These are phyloP conservation scores for Chaetothyriales sp. DNA, from an alignment of 2,329 filamentous ascomycete species.

Conservation along the genomic window DNA sequence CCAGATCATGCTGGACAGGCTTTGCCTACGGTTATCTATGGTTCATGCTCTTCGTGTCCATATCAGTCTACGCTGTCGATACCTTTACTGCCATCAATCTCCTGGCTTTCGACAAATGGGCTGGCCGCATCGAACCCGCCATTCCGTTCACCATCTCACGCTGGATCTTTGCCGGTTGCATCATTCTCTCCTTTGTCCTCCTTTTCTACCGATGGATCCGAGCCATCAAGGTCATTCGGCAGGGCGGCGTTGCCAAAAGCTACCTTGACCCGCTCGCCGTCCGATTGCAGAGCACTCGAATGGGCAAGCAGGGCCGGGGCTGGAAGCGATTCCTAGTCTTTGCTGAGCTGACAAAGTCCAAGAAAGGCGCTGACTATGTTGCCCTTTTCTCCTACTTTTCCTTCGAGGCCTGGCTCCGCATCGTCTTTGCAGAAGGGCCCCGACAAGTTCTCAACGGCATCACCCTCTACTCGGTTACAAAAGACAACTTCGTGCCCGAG, in stretches of 20 bases:
- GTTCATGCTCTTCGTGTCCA: conserved; percentile 60
- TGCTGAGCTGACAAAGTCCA: conserved; percentile 75
- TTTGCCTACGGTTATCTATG: conserved; percentile 77
- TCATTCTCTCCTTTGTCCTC: conserved; percentile 77
- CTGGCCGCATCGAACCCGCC: conserved; percentile 62
- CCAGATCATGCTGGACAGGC: conserved; percentile 57
- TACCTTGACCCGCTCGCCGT: conserved; percentile 82
- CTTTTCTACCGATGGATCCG: conserved; percentile 65
- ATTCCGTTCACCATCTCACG: conserved; percentile 67
- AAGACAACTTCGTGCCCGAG: conserved; percentile 53
- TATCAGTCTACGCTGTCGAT: conserved; percentile 78
- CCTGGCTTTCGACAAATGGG: conserved; percentile 78
- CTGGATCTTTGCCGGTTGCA: conserved; percentile 90
- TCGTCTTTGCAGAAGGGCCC: conserved; percentile 80
- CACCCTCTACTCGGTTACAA: conserved; percentile 72
- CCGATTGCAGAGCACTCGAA: conserved; percentile 66
- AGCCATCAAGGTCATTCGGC: conserved; percentile 64
- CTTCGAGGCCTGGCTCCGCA: conserved; percentile 69
- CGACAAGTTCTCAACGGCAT: conserved; percentile 82
- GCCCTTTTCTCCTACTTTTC: conserved; percentile 84
- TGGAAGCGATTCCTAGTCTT: conserved; percentile 89
- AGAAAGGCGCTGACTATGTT: conserved; percentile 78
- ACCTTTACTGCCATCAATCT: conserved; percentile 88
- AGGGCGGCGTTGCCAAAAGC: conserved; percentile 75
- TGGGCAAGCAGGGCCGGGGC: conserved; percentile 53